Evolutionary conservation across 768 basidiomycete genomes (phyloP).

Genomic region (Boletus subcaerulescens): DNA sequence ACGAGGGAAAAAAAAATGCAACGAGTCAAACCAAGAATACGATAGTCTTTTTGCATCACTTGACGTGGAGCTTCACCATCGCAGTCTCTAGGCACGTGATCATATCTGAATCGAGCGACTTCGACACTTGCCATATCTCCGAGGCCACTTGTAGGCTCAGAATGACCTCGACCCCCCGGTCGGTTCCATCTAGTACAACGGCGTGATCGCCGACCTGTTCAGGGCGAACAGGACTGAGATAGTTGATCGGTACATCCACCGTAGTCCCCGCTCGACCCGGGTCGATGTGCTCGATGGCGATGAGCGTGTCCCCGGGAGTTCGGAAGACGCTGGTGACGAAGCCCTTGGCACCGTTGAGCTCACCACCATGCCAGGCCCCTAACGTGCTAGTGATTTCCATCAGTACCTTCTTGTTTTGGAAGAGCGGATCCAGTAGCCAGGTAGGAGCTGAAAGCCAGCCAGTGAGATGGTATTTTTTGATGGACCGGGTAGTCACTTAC

Average conservation of each 20-base stretch:
- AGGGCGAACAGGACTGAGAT: conserved; percentile 42
- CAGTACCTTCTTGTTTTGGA: conserved; percentile 28
- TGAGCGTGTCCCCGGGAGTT: conserved; percentile 26
- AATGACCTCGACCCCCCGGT: conserved; percentile 44
- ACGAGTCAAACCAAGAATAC: not conserved
- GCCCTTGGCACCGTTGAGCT: conserved; percentile 27
- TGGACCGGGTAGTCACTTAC: conserved; percentile 14
- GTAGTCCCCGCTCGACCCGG: conserved; percentile 33
- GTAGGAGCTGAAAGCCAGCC: conserved; percentile 18
- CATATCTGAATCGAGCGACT: conserved; percentile 7
- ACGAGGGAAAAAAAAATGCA: not conserved
- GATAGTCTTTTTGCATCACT: conserved; percentile 7
- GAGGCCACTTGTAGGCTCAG: conserved; percentile 39
- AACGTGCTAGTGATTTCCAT: conserved; percentile 29
- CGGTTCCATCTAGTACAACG: conserved; percentile 44
- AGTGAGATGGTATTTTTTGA: conserved; percentile 16
- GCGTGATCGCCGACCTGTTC: conserved; percentile 44
- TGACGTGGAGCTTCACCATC: conserved; percentile 27
- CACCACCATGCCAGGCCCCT: conserved; percentile 27
- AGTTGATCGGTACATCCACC: conserved; percentile 39
- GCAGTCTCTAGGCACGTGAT: conserved; percentile 15
- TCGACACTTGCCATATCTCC: conserved; percentile 24
- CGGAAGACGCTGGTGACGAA: conserved; percentile 27
- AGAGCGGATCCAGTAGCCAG: conserved; percentile 29
- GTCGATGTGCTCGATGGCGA: conserved; percentile 30